phyloP scores from a whole-genome alignment of 163 green algal species.

The Scenedesmus sp. region DNA sequence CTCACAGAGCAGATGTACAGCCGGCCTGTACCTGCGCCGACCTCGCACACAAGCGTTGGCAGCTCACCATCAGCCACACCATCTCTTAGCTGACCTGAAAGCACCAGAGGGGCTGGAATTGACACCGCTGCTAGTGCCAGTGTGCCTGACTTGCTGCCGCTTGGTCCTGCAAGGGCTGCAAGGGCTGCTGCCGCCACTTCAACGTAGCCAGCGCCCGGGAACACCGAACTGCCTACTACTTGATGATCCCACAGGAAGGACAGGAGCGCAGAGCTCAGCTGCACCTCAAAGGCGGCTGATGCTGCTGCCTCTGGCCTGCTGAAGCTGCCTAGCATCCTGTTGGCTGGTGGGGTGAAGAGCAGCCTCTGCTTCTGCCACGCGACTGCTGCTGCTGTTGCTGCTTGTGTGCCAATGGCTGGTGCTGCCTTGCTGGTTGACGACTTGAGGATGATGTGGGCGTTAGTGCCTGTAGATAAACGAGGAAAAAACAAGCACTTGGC shows the following conservation, averaged over 20 bases:
- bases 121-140: constrained; percentile 28
- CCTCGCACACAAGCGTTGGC: background rate
- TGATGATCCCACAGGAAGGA: constrained; percentile 79
- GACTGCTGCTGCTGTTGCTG: background rate
- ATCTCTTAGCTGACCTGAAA: constrained; percentile 5
- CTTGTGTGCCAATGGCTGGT: background rate
- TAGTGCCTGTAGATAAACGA: constrained; percentile 69
- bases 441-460: constrained; percentile 78
- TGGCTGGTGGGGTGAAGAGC: background rate
- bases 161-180: background rate
- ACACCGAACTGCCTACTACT: constrained; percentile 70
- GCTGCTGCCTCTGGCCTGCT: constrained; percentile 63
- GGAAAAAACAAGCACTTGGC: background rate
- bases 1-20: constrained; percentile 14
- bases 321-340: constrained; percentile 31
- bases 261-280: constrained; percentile 55
- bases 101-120: constrained; percentile 65
- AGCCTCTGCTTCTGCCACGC: constrained; percentile 25
- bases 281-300: constrained; percentile 23
- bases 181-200: constrained; percentile 73
- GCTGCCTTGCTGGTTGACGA: background rate
- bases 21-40: background rate
- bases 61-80: background rate
- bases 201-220: constrained; percentile 82
- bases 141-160: background rate